Conservation (phyloP, 1,139 yeast species). For the Hanseniaspora gamundiae region DNA sequence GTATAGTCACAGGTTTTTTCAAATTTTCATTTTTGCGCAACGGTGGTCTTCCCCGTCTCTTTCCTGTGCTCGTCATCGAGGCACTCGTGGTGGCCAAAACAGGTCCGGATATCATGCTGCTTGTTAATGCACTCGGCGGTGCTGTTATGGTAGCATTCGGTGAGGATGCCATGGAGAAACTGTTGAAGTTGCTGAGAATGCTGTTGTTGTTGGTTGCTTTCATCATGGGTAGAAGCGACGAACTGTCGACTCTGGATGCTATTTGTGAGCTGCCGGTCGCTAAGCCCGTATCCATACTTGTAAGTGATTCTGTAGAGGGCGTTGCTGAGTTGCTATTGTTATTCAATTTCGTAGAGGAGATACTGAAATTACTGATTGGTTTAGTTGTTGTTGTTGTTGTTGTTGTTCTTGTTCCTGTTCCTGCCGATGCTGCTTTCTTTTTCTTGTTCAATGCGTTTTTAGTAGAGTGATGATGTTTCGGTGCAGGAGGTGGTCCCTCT, state of each 20-base stretch:
- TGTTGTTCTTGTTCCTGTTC: background rate
- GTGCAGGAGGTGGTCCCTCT: slow-evolving; percentile 70
- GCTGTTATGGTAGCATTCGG: slow-evolving; percentile 9
- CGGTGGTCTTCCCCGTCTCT: slow-evolving; percentile 24
- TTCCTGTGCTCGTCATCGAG: slow-evolving; percentile 8
- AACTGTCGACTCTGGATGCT: background rate
- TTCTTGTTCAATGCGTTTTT: slow-evolving; percentile 17
- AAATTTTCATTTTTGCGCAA: slow-evolving; percentile 14
- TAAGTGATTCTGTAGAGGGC: background rate
- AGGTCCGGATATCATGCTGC: background rate
- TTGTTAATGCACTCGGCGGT: background rate
- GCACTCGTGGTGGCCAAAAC: background rate
- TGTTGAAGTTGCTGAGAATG: background rate
- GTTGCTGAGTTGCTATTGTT: background rate
- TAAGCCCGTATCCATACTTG: background rate
- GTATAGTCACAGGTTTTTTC: slow-evolving; percentile 10
- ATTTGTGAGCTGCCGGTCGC: background rate
- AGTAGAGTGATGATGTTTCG: slow-evolving; percentile 65
- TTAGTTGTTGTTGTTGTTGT: background rate
- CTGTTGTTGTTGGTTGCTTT: background rate
- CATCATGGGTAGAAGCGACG: background rate
- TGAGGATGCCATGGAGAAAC: background rate
- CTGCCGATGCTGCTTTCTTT: background rate
- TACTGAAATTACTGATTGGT: background rate
- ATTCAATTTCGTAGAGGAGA: background rate